Base-by-base conservation (phyloP, 306 rosid species). In the Prinsepia uniflora region DNA sequence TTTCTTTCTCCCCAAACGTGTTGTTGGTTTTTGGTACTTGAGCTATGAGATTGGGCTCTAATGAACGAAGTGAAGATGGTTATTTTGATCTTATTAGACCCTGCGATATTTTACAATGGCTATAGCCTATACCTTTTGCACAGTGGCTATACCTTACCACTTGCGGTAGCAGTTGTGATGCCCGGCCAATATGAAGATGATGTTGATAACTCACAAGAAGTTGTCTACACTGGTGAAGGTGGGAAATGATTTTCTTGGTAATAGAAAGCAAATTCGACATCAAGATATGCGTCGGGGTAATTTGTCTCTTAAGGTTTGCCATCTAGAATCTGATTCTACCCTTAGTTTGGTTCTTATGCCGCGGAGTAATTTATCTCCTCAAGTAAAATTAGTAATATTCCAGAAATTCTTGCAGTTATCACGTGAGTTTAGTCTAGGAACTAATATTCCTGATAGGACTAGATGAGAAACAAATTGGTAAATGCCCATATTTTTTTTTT, bases 141-240 rank as follows among this genome's bases (percentile, higher is more conserved):
- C 45, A 64, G 40, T 22, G 67, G 65, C 70, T 72, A 72, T 43
- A 15, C 57, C 41, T 70, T 79, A 34, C 83, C 83, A 5, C 61
- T 74, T 22, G 83, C 83, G 5, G 63, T 79, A 10, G 70, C 76
- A 30, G 64, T 79, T n/a, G 69, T 79, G 24, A 43, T 79, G 55
- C 74, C 79, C 0, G 79, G 83, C 39, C 72, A 73, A 54, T 78
- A 78, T 43, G 81, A 78, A 61, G 81, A 78, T 72, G 82, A 76
- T 49, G 63, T 67, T 40, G 81, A 76, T 57, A 73, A 76, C 39
- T 48, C 59, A 0, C 83, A 82, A 36, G 85, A 81, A 48, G 68
- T 82, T 54, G 80, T 78, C 19, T 78, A 78, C n/a, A 75, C 83
- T 17, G 83, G 80, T 75, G 78, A 78, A 74, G 83, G 86, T 52